phyloP scores from a whole-genome alignment of 1,284 basidiomycete genomes.

The Pyrrhoderma noxium region DNA sequence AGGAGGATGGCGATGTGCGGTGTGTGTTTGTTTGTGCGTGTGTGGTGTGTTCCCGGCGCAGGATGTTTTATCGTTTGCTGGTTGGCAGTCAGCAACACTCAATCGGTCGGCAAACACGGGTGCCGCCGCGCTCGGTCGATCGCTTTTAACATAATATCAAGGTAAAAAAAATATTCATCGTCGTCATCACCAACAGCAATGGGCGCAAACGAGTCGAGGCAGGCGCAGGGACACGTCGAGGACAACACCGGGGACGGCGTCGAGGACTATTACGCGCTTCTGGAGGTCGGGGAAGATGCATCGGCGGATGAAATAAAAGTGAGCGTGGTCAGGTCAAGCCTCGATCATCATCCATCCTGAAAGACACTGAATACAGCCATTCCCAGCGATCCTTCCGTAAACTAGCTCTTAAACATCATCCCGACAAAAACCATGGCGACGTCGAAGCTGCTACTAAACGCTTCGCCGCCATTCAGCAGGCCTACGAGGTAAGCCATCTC shows the following conservation, averaged over 20 bases:
- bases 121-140: too few relatives aligned
- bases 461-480: constrained; percentile 88
- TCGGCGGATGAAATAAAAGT: constrained; percentile 87
- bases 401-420: constrained; percentile 81
- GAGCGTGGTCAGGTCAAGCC: too few relatives aligned
- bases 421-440: constrained; percentile 82
- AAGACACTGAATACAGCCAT: constrained; percentile 13
- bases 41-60: too few relatives aligned
- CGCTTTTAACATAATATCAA: neutral
- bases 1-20: too few relatives aligned
- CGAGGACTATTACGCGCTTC: constrained; percentile 73
- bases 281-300: constrained; percentile 75
- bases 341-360: neutral
- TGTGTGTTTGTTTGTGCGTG: too few relatives aligned
- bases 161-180: neutral
- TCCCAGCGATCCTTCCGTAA: constrained; percentile 66
- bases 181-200: constrained; percentile 31
- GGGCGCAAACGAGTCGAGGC: constrained; percentile 64
- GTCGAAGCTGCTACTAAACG: constrained; percentile 81
- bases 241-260: constrained; percentile 27
- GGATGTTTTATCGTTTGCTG: too few relatives aligned
- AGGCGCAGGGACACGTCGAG: constrained; percentile 8
- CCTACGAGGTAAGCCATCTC: constrained; percentile 72
- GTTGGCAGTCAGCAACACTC: too few relatives aligned
- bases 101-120: too few relatives aligned